Evolutionary conservation across 2,329 filamentous ascomycete genomes (phyloP), one percentile per base, ranked within the genome.

Genomic region (Cladophialophora yegresii): DNA sequence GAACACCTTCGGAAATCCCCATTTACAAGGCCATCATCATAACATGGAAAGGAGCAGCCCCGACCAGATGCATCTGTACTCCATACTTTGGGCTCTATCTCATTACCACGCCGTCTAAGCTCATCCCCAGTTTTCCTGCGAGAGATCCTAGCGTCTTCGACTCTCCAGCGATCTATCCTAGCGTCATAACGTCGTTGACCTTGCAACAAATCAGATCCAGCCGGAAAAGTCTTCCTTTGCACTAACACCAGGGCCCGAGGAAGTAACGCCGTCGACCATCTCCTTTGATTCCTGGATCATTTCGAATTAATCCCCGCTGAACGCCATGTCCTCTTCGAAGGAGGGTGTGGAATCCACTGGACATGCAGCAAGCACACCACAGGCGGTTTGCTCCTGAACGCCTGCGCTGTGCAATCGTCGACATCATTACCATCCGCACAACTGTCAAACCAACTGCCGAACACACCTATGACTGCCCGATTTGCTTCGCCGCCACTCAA

Each of bases 381-480:
- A 20, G 23, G 45, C 8, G 13, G 23, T 26, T 50, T 50, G 22
- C 47, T 50, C 47, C 47, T 50, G 47, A 28, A 50, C 47, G 47
- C 47, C 47, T 6, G 4, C 47, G 47, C 47, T 50, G 47, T 50
- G 47, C 22, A 50, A 28, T 50, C 47, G 47, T 50, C 20, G 47
- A 50, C 47, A 50, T 50, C 47, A 28, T 50, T 43, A 28, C 47
- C 20, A 13, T 50, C 47, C 47, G 20, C 36, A n/a, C 36, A 43
- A 20, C 36, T 20, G 36, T n/a, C 36, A 20, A n/a, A 43, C 36
- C 36, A 43, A 43, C 36, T 43, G 16, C 36, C 36, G 36, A 43
- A 43, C 7, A 16, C 36, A 43, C 36, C 36, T 43, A 3, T 43
- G 16, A 43, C 36, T 43, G 3, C 36, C n/a, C 36, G 36, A 6